Conservation (phyloP, 805 yeast genomes). For the Candida corydali region DNA sequence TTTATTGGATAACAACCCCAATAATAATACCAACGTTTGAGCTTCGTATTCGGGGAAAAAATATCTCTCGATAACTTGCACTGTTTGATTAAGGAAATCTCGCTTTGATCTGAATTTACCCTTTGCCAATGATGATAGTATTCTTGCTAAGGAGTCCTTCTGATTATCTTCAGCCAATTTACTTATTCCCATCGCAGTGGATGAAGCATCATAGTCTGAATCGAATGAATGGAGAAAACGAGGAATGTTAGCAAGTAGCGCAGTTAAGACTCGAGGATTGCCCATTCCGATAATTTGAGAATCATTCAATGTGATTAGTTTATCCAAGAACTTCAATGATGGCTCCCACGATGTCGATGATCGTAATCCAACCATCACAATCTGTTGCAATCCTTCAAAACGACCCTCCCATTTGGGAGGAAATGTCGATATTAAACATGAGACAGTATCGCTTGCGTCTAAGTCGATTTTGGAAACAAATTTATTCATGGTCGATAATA, state of each 20-base stretch:
- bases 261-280: conserved; percentile 62
- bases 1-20: conserved; percentile 77
- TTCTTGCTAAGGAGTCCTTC: conserved; percentile 59
- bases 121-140: conserved; percentile 72
- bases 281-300: conserved; percentile 77
- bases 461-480: conserved; percentile 83
- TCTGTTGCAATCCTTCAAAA: conserved; percentile 81
- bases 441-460: conserved; percentile 80
- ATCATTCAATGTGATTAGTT: conserved; percentile 59
- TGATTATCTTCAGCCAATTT: conserved; percentile 56
- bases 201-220: conserved; percentile 41
- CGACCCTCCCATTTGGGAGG: conserved; percentile 96
- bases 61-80: conserved; percentile 59
- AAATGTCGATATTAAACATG: conserved; percentile 76
- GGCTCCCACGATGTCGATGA: conserved; percentile 79
- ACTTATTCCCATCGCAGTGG: conserved; percentile 44
- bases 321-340: conserved; percentile 68
- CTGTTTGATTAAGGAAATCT: conserved; percentile 81
- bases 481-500: conserved; percentile 74
- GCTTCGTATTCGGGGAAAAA: conserved; percentile 77
- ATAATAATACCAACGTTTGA: conserved; percentile 65
- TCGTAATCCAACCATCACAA: conserved; percentile 77
- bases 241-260: conserved; percentile 77
- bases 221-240: conserved; percentile 81
- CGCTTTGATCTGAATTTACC: conserved; percentile 82